phyloP scores from a whole-genome alignment of 495 filamentous ascomycete species.

The Penicillium alfredii region DNA sequence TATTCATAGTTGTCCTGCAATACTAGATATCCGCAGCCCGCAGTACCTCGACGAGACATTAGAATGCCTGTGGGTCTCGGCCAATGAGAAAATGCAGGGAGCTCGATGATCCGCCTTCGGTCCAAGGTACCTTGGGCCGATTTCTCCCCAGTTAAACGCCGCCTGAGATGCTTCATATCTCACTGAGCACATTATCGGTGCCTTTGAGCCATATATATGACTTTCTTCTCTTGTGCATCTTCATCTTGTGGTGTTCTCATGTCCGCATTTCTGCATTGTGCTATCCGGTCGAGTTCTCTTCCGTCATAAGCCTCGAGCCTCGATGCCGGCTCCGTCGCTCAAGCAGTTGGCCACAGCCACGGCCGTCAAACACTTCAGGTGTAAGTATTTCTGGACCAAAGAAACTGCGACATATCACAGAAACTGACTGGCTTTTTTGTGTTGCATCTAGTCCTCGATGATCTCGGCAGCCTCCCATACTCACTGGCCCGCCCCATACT shows the following conservation, averaged over 20 bases:
- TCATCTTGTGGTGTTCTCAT: conserved; percentile 11
- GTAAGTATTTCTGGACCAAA: conserved; percentile 20
- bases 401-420: not conserved
- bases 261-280: conserved; percentile 12
- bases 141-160: too few relatives aligned
- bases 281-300: conserved; percentile 4
- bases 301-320: conserved; percentile 11
- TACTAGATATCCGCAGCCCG: too few relatives aligned
- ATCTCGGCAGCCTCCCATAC: conserved; percentile 63
- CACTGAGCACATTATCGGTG: too few relatives aligned
- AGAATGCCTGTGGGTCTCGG: too few relatives aligned
- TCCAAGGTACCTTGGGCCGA: too few relatives aligned
- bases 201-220: too few relatives aligned
- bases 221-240: conserved; percentile 11
- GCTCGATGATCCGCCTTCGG: conserved; percentile 2
- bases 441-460: conserved; percentile 41
- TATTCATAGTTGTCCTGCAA: too few relatives aligned
- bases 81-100: conserved; percentile 2
- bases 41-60: too few relatives aligned
- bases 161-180: too few relatives aligned
- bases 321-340: conserved; percentile 42
- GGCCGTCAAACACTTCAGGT: conserved; percentile 42
- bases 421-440: not conserved
- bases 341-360: conserved; percentile 36
- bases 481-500: conserved; percentile 54